Evolutionary conservation across 2,329 filamentous ascomycete species (phyloP).

Genomic region (Chaetomiaceae sp.): DNA sequence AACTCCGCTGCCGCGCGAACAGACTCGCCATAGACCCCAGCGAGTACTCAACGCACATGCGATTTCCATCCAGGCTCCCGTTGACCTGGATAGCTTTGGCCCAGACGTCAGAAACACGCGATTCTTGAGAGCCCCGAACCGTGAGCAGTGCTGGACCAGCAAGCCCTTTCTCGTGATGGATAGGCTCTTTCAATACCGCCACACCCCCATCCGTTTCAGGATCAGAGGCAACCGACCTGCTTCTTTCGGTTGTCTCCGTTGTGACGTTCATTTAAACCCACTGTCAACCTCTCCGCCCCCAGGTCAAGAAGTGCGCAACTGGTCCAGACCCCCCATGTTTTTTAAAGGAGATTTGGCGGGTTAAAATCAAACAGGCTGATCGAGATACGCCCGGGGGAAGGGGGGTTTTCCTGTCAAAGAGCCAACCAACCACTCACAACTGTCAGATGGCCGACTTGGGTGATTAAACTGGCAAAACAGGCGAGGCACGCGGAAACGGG

Average conservation of each 20-base stretch:
- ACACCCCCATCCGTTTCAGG: slow-evolving; percentile 3
- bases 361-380: slow-evolving; percentile 25
- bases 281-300: not conserved
- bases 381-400: slow-evolving; percentile 2
- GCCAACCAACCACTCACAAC: not conserved
- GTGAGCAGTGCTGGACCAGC: too few species aligned
- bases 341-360: slow-evolving; percentile 18
- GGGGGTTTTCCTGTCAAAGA: not conserved
- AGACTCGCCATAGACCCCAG: not conserved
- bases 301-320: not conserved
- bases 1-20: not conserved
- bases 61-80: not conserved
- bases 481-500: not conserved
- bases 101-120: slow-evolving; percentile 13
- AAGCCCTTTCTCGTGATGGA: not conserved
- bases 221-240: not conserved
- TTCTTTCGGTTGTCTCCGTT: slow-evolving; percentile 7
- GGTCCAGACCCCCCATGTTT: not conserved
- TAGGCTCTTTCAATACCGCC: not conserved
- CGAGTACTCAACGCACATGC: not conserved
- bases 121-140: not conserved
- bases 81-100: slow-evolving; percentile 5
- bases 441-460: not conserved
- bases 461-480: not conserved
- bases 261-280: slow-evolving; percentile 7